Conservation (phyloP, 257 asterid genomes). For the Linaria vulgaris region DNA sequence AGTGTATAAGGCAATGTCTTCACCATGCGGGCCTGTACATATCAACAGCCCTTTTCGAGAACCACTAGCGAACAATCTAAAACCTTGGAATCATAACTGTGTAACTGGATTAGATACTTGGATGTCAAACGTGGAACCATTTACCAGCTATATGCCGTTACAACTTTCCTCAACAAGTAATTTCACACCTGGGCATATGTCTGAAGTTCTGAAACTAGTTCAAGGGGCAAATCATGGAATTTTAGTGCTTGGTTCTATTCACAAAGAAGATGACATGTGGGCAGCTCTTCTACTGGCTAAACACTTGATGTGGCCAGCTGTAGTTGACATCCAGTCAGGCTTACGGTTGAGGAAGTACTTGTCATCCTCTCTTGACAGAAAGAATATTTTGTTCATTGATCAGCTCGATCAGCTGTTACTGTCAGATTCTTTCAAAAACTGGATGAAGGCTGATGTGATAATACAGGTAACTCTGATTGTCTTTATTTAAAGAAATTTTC, state of each 20-base stretch:
- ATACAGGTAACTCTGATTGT: constrained; percentile 59
- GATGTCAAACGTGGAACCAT: constrained; percentile 69
- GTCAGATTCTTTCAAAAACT: constrained; percentile 64
- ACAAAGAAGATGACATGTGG: constrained; percentile 90
- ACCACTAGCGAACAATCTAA: constrained; percentile 66
- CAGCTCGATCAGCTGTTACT: constrained; percentile 86
- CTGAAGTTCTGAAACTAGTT: constrained; percentile 56
- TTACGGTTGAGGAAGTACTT: constrained; percentile 80
- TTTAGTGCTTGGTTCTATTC: constrained; percentile 76
- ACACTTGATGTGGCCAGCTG: constrained; percentile 90
- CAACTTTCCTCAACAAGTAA: constrained; percentile 45
- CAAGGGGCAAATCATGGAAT: constrained; percentile 76
- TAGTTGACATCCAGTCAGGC: constrained; percentile 80
- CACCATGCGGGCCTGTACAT: constrained; percentile 91
- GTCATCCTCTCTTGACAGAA: constrained; percentile 54
- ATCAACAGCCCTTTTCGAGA: constrained; percentile 92
- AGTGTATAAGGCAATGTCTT: constrained; percentile 58
- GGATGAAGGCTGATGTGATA: constrained; percentile 83
- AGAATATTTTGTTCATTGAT: constrained; percentile 71
- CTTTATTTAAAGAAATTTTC: not conserved
- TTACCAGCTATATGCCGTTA: constrained; percentile 64
- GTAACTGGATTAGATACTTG: constrained; percentile 71
- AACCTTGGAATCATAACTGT: constrained; percentile 59
- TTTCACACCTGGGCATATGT: constrained; percentile 37
- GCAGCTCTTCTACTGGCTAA: constrained; percentile 91